Conservation (phyloP, 2,329 filamentous ascomycete genomes). For the Fusarium sp. region DNA sequence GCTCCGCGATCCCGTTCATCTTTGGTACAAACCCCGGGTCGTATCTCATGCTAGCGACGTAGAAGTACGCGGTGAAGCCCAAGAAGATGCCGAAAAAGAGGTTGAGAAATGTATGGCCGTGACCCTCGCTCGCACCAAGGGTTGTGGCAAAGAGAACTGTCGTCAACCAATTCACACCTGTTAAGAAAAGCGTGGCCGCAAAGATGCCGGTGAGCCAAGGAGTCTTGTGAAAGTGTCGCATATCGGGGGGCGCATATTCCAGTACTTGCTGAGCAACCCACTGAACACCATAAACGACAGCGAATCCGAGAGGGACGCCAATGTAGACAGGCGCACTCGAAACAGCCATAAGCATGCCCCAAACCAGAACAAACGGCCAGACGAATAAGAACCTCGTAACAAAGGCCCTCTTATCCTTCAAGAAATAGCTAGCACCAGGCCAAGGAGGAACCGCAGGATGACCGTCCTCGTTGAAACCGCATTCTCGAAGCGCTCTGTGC, state of each 20-base stretch:
- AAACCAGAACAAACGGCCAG: conserved; percentile 82
- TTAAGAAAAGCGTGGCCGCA: conserved; percentile 82
- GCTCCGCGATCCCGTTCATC: conserved; percentile 85
- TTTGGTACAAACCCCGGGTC: conserved; percentile 96
- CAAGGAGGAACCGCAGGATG: conserved; percentile 74
- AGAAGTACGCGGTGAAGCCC: conserved; percentile 81
- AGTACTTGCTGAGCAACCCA: conserved; percentile 80
- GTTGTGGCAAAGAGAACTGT: conserved; percentile 57
- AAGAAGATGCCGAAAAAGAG: conserved; percentile 73
- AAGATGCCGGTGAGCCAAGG: conserved; percentile 96
- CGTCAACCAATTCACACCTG: conserved; percentile 78
- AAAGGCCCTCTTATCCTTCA: conserved; percentile 80
- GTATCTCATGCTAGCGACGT: conserved; percentile 81
- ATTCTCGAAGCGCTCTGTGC: conserved; percentile 82
- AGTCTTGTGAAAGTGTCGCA: conserved; percentile 91
- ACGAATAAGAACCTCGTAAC: conserved; percentile 88
- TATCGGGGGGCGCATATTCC: conserved; percentile 84
- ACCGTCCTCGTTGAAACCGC: conserved; percentile 82
- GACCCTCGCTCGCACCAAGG: conserved; percentile 22
- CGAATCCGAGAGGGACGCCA: conserved; percentile 75
- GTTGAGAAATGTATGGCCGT: conserved; percentile 75
- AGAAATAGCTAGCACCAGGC: conserved; percentile 73
- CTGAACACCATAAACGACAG: conserved; percentile 75
- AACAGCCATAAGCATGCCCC: conserved; percentile 74
- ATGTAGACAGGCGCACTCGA: conserved; percentile 77